phyloP scores from a whole-genome alignment of 139 green algal species.

The Mychonastes homosphaera region DNA sequence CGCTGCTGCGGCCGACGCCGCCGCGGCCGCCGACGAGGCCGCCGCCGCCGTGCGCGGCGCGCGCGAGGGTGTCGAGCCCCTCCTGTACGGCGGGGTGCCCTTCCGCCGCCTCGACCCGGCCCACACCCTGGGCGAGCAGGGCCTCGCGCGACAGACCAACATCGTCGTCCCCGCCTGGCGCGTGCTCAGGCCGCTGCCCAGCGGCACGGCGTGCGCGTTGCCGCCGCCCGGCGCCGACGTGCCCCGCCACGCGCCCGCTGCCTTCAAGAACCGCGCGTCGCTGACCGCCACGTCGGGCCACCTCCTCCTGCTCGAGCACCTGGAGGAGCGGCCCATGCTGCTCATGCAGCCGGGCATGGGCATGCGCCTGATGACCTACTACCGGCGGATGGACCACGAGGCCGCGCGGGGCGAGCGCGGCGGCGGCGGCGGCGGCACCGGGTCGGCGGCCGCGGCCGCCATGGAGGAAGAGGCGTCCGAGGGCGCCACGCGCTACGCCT shows the following conservation, averaged over 20 bases:
- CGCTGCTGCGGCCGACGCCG: too few species aligned
- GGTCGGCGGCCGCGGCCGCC: background rate
- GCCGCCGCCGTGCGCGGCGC: too few species aligned
- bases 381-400: slow-evolving; percentile 29
- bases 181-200: slow-evolving; percentile 5
- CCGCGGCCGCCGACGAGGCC: too few species aligned
- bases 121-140: background rate
- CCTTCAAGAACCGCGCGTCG: slow-evolving; percentile 41
- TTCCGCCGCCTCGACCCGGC: too few species aligned
- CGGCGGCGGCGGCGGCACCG: slow-evolving; percentile 4
- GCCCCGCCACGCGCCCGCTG: slow-evolving; percentile 24
- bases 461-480: background rate
- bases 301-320: slow-evolving; percentile 63
- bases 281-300: slow-evolving; percentile 42
- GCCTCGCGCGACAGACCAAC: background rate
- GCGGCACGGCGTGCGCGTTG: slow-evolving; percentile 4
- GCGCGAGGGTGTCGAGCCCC: too few species aligned
- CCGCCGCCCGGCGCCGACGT: slow-evolving; percentile 5
- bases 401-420: slow-evolving; percentile 10
- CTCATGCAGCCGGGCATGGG: slow-evolving; percentile 69
- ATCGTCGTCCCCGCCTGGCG: slow-evolving; percentile 10
- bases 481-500: slow-evolving; percentile 16
- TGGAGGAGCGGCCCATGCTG: slow-evolving; percentile 62
- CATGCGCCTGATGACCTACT: slow-evolving; percentile 57
- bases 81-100: too few species aligned